These are phyloP conservation scores for Monosporascus sp. DNA, from an alignment of 2,329 filamentous ascomycete species.

Conservation along the genomic window DNA sequence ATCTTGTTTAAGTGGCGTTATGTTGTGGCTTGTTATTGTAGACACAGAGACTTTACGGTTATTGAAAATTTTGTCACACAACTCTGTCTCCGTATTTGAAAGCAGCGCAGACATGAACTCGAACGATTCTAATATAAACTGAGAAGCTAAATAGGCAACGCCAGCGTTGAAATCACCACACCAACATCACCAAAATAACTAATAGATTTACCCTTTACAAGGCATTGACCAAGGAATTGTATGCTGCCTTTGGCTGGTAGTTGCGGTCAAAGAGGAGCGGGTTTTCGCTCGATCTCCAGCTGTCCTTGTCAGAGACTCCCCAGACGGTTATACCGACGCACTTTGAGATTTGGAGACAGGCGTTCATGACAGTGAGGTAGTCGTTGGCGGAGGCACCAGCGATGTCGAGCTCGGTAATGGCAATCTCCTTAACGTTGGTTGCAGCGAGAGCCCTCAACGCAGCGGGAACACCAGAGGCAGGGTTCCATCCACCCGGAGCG, in stretches of 20 bases:
- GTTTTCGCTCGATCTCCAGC: slow-evolving; percentile 5
- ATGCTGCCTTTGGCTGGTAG: slow-evolving; percentile 28
- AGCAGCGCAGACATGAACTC: no score
- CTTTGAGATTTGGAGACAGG: slow-evolving; percentile 39
- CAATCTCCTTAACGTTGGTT: slow-evolving; percentile 39
- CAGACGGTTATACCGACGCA: slow-evolving; percentile 50
- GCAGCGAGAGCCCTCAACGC: slow-evolving; percentile 40
- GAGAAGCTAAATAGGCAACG: no score
- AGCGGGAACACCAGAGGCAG: slow-evolving; percentile 30
- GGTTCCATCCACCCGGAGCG: slow-evolving; percentile 18
- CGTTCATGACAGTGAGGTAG: slow-evolving; percentile 36
- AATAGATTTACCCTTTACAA: no score
- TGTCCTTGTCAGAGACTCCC: slow-evolving; percentile 14
- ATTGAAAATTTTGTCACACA: no score
- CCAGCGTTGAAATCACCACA: no score
- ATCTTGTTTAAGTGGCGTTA: no score
- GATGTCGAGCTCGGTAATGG: slow-evolving; percentile 54
- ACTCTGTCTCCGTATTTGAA: no score
- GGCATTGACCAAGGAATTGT: slow-evolving; percentile 18
- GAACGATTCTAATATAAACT: no score
- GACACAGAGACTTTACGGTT: no score
- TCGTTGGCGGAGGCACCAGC: slow-evolving; percentile 37
- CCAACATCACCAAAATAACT: no score
- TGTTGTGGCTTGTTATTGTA: no score
- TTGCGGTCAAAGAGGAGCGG: slow-evolving; percentile 25